Percentiles rank a stretch among this genome's conserved stretches.
Conservation (phyloP, 257 asterid species). For the Paulownia fortunei region DNA sequence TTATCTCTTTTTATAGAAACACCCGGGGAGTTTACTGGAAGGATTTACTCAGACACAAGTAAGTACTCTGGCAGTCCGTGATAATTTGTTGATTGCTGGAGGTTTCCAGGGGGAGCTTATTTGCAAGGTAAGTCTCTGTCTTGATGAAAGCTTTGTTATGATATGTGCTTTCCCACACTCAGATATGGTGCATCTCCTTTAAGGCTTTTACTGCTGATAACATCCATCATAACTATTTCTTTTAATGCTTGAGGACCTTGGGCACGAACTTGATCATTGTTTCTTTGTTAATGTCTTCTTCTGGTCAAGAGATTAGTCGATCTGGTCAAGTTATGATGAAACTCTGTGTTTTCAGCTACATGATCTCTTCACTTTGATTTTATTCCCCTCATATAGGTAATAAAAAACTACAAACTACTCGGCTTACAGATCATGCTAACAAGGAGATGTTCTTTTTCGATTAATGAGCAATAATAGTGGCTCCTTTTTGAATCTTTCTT, state of each 20-base stretch:
- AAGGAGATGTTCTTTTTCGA: not conserved
- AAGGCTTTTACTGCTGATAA: not conserved
- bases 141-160: not conserved
- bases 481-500: not conserved
- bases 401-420: slow-evolving; percentile 1
- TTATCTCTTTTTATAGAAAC: slow-evolving; percentile 39
- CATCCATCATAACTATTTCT: not conserved
- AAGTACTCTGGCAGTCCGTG: slow-evolving; percentile 60
- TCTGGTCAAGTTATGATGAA: not conserved
- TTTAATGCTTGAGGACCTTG: slow-evolving; percentile 10
- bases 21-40: slow-evolving; percentile 58
- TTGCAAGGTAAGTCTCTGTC: slow-evolving; percentile 51
- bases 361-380: not conserved
- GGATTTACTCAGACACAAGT: slow-evolving; percentile 62
- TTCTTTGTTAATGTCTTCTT: not conserved
- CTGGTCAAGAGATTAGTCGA: not conserved
- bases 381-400: not conserved
- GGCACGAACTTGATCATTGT: slow-evolving; percentile 4
- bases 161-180: not conserved
- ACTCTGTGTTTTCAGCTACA: slow-evolving; percentile 1
- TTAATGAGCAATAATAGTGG: not conserved
- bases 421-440: not conserved
- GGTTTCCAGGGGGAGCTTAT: slow-evolving; percentile 66
- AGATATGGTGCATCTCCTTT: not conserved
- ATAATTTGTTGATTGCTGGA: slow-evolving; percentile 57